Evolutionary conservation across 1,284 basidiomycete genomes (phyloP), one percentile per base, ranked within the genome.

Genomic region (Apiotrichum montevideense): DNA sequence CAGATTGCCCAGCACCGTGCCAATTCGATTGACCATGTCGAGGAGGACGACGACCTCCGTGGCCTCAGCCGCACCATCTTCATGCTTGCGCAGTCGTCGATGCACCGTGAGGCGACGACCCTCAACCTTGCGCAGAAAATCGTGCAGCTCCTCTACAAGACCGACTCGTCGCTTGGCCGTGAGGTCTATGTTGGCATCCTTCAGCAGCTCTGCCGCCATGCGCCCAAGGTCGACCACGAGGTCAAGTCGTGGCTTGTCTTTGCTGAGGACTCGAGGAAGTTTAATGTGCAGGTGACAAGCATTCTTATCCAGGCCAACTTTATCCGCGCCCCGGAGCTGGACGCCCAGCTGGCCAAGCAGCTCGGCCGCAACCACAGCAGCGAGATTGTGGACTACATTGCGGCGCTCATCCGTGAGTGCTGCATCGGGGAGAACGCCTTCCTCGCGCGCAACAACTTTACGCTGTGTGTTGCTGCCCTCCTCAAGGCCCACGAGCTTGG

Each of bases 261-360:
- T 71, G 90, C 95, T 13, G 94, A 98, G 73, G 96, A 98, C 75
- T 90, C 92, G 87, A 89, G 93, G 69, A 98, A 98, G 78, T 90
- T 90, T 79, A 97, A 97, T 72, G 86, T 98, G 13, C 85, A 92
- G 6, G 96, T 97, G 62, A 98, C 93, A 0, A 84, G 90, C 35
- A 88, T 90, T 1, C 82, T 98, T 47, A 80, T 98, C 56, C 85
- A 87, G 46, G 89, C 88, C 56, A 85, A 87, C 48, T 82, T 98
- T 51, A 83, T 99, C 72, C 85, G 83, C 62, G 80, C 87, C 37
- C 79, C 80, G 13, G 85, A 94, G 57, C 87, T 92, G 68, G 96
- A 99, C 73, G 85, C 88, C 61, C 92, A 96, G 73, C 80, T 98
- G 39, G 90, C 93, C 41, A 94, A 95, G 76, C 85, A 86, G 69